Base-by-base conservation (phyloP, 768 basidiomycete genomes). In the Candolleomyces eurysporus region DNA sequence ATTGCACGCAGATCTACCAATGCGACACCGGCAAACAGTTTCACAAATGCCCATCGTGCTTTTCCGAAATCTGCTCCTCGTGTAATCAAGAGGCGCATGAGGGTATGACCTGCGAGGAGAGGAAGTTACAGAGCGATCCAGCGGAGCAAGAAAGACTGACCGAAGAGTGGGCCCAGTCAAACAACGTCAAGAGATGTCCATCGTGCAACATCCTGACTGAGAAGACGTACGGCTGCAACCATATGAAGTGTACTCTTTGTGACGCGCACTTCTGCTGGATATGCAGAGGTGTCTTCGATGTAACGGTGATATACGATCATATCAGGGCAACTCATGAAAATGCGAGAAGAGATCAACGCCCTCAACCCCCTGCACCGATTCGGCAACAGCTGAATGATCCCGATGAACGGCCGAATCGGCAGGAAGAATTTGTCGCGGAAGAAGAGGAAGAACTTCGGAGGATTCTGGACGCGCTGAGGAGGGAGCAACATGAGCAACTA, bases 1-100 rank as follows among this genome's bases (percentile, higher is more conserved):
- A 90, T 67, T 92, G 90, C 68, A 77, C 75, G 5, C 86, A 89
- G 64, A 81, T 90, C 4, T 92, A 92, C 71, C 74, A 79, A 52
- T 68, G 68, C 49, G 69, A 71, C 31, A 58, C 64, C 16, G 32
- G 17, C 36, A 57, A 66, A 39, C 61, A 69, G 46, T 61, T 69
- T 49, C 66, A 82, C 65, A 74, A 80, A 57, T 85, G 84, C 60
- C 83, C 83, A 7, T 81, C 83, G 10, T 87, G 85, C 66, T 79
- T 83, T 57, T 67, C 72, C 30, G 67, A 72, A 6, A 76, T 85
- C 22, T 86, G 85, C 59, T 69, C 81, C 0, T 66, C 76, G 9
- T 86, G 85, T 66, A 73, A 82, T 52, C 75, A 78, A 58, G 80
- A 80, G 57, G 74, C 68, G 0, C 86, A 86, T 59, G 80, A 80